These are phyloP conservation scores for Margaritispora aquatica DNA, from an alignment of 495 filamentous ascomycete genomes.

Conservation along the genomic window DNA sequence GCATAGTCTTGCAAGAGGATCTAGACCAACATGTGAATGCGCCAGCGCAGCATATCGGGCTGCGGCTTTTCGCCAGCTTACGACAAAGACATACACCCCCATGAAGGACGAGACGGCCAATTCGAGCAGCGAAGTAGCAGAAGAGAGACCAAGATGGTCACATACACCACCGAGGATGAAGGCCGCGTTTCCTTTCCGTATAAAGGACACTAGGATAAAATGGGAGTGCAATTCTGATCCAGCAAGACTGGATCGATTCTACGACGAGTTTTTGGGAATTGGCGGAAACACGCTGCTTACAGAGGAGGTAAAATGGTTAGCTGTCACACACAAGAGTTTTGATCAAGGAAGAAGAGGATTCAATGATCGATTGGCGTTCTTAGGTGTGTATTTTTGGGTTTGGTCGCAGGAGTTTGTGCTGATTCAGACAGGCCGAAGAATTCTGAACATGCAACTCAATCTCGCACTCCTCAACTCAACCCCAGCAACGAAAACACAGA, in stretches of 20 bases:
- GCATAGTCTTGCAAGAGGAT: constrained; percentile 3
- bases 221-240: constrained; percentile 74
- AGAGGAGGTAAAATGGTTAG: constrained; percentile 94
- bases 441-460: constrained; percentile 72
- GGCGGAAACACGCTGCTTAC: constrained; percentile 65
- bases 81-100: constrained; percentile 4
- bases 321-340: constrained; percentile 97
- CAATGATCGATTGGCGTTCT: constrained; percentile 86
- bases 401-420: constrained; percentile 4
- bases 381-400: constrained; percentile 54
- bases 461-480: constrained; percentile 58
- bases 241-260: constrained; percentile 63
- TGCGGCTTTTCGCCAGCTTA: constrained; percentile 14
- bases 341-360: constrained; percentile 90
- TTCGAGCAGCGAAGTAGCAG: constrained; percentile 26
- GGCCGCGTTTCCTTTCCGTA: constrained; percentile 57
- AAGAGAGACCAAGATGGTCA: constrained; percentile 67
- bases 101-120: not conserved
- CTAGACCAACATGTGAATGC: constrained; percentile 10
- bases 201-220: constrained; percentile 36
- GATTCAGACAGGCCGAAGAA: constrained; percentile 59
- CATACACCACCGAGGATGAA: constrained; percentile 73
- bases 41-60: not conserved
- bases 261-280: constrained; percentile 62
- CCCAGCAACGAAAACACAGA: constrained; percentile 18